A percentile compares a stretch with the other conserved stretches of the same genome.
Conservation (phyloP, 768 basidiomycete species). For the Pleurotus cornucopiae region DNA sequence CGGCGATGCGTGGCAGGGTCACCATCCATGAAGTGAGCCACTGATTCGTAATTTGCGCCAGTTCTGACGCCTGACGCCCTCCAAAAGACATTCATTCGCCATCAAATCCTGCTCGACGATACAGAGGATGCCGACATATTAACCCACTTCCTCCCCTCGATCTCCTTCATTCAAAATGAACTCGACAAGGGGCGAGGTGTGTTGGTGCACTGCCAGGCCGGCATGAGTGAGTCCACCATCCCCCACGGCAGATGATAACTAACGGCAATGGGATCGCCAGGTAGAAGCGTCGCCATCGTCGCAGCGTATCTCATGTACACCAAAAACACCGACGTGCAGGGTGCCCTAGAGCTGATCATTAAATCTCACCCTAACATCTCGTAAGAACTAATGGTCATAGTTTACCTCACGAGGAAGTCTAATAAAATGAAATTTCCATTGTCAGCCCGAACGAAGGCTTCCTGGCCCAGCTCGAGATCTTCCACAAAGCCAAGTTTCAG, state of each 20-base stretch:
- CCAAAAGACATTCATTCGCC: constrained; percentile 71
- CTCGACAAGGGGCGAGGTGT: constrained; percentile 73
- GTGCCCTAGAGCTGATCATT: constrained; percentile 67
- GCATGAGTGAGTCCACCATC: constrained; percentile 60
- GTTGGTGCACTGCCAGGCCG: constrained; percentile 88
- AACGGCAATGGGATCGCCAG: constrained; percentile 28
- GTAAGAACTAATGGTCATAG: constrained; percentile 30
- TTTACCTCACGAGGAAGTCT: background rate
- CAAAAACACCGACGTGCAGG: constrained; percentile 46
- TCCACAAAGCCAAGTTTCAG: constrained; percentile 66
- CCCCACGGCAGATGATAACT: no score
- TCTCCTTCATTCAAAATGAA: constrained; percentile 80
- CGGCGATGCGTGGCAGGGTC: constrained; percentile 67
- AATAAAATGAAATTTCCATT: background rate
- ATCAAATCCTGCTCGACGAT: constrained; percentile 78
- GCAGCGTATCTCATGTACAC: constrained; percentile 88
- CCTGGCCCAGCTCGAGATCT: constrained; percentile 74
- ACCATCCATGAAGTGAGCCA: constrained; percentile 57
- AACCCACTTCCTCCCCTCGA: constrained; percentile 70
- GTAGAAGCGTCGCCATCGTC: constrained; percentile 80
- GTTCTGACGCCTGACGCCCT: background rate
- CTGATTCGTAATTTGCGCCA: background rate
- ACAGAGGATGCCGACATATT: constrained; percentile 74
- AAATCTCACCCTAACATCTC: constrained; percentile 63
- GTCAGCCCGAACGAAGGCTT: constrained; percentile 85